Conservation (phyloP, 352 stramenopile species). For the Phytopythium boreale region DNA sequence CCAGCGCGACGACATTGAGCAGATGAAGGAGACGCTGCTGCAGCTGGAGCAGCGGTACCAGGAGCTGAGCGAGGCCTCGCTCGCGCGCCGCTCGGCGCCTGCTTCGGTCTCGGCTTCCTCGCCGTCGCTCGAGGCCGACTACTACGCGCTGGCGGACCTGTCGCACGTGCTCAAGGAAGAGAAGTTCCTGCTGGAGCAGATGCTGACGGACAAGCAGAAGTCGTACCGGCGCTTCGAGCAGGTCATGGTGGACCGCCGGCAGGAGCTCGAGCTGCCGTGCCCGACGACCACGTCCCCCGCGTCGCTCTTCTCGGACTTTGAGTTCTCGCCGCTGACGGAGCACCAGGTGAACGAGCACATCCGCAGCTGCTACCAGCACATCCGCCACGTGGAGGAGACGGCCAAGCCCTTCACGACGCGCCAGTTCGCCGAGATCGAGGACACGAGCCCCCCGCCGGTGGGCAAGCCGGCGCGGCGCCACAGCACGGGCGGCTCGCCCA, state of each 20-base stretch:
- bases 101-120: background rate
- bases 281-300: constrained; percentile 27
- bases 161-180: constrained; percentile 58
- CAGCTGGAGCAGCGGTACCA: constrained; percentile 45
- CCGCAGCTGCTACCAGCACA: constrained; percentile 54
- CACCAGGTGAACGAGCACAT: constrained; percentile 49
- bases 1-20: constrained; percentile 44
- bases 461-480: constrained; percentile 4
- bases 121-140: constrained; percentile 34
- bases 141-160: constrained; percentile 46
- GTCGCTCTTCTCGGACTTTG: constrained; percentile 34
- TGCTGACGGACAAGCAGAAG: constrained; percentile 51
- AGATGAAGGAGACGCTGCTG: constrained; percentile 45
- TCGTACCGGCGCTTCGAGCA: constrained; percentile 38
- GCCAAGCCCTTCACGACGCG: constrained; percentile 31
- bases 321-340: constrained; percentile 54
- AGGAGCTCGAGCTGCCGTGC: constrained; percentile 43
- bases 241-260: constrained; percentile 45
- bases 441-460: background rate
- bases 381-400: constrained; percentile 45
- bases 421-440: constrained; percentile 25
- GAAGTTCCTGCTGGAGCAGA: constrained; percentile 50
- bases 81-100: constrained; percentile 20
- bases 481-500: constrained; percentile 6
- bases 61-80: constrained; percentile 31